These are phyloP conservation scores for Eucalyptus leucophloia DNA, from an alignment of 345 rosid genomes.

Conservation along the genomic window DNA sequence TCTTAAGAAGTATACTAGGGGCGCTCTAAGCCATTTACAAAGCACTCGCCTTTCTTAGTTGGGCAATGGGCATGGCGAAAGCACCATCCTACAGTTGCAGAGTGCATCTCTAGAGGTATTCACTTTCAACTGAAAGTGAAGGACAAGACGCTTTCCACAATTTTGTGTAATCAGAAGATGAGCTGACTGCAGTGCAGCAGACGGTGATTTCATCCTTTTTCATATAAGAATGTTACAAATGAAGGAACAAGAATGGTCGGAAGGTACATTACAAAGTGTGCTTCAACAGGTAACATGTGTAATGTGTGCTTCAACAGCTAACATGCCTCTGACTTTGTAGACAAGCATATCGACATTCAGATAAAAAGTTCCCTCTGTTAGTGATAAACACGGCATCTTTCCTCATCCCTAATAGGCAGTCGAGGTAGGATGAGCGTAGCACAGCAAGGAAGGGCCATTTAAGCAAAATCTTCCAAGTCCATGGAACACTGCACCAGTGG, in stretches of 20 bases:
- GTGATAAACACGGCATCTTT: not conserved
- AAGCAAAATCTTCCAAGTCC: not conserved
- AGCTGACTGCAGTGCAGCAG: not conserved
- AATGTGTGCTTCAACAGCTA: not conserved
- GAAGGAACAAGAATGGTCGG: not conserved
- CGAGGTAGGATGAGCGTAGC: not conserved
- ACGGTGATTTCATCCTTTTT: not conserved
- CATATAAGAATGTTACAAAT: not conserved
- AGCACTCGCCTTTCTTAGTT: not conserved
- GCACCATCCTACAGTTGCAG: not conserved
- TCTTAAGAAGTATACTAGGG: not conserved
- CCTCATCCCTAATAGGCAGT: not conserved
- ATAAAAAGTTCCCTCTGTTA: not conserved
- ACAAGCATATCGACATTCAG: not conserved
- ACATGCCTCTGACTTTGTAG: not conserved
- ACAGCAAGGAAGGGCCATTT: not conserved
- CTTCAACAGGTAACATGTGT: not conserved
- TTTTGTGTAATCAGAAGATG: not conserved
- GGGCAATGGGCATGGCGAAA: not conserved
- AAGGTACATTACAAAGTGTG: not conserved
- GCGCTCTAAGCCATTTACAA: not conserved
- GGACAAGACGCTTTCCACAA: not conserved
- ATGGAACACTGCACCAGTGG: not conserved
- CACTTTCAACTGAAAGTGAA: not conserved
- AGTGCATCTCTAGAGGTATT: not conserved